Base-by-base conservation (phyloP, 2,329 filamentous ascomycete genomes). In the Monosporascus sp. region DNA sequence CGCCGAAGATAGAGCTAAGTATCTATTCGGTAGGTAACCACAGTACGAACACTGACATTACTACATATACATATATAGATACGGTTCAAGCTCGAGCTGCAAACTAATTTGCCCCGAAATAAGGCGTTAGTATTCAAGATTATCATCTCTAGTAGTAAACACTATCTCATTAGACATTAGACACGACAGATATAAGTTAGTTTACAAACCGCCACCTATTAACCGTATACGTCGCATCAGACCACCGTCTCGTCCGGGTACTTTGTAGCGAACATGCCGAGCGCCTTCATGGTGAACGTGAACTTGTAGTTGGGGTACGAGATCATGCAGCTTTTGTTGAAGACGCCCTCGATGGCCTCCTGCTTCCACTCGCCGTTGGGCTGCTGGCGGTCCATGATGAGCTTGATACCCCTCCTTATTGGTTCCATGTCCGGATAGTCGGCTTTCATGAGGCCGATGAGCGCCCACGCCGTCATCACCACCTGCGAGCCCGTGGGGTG, bases 291-390 rank as follows among this genome's bases (percentile, higher is more conserved):
- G 1, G 93, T 86, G 72, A 97, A 99, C 54, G 88, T 89, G 69
- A 96, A 94, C 76, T 97, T 99, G 78, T 99, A 99, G 77, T 99
- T 99, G 44, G 93, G 93, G 67, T 99, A 99, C 1, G 90, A 94
- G 60, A 99, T 99, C 90, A 97, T 97, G 78, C 93, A 97, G 65
- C 87, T 94, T 77, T 97, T 96, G 74, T 99, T 99, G 74, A 99
- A 99, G 11, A 99, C 94, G 2, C 94, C 94, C 70, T 99, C 94
- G 63, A 99, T 97, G 1, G 88, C 87, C 71, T 97, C 94, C 68
- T 97, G 92, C 60, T 89, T 68, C 94, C 94, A 99, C 74, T 97
- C 92, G 37, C 94, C 94, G 65, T 96, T 96, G 3, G 77, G 68
- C 70, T 90, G 86, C 74, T 99, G 94, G 48, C 93, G 82, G 31